Evolutionary conservation across 1,284 basidiomycete species (phyloP), one percentile per base, ranked within the genome.

Genomic region (Papiliotrema flavescens): DNA sequence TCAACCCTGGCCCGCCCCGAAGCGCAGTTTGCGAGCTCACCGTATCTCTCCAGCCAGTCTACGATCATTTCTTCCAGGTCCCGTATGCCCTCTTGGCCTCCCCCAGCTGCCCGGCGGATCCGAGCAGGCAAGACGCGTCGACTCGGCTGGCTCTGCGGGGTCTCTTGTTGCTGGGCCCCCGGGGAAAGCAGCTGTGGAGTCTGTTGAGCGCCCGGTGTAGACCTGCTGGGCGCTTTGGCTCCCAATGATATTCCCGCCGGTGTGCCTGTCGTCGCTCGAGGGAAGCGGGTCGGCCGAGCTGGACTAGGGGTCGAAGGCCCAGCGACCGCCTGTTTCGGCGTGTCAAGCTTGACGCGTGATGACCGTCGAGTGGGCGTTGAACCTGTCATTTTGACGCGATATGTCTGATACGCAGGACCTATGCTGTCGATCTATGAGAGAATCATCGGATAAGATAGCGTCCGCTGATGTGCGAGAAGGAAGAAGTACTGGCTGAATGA

Each of bases 21-120:
- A 32, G 40, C 47, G 50, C 23, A 47, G 42, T 44, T 46, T 41
- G 24, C 28, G 49, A 36, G 83, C 88, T 72, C 75, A 92, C 90
- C 81, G 79, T 82, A 84, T 66, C 88, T 83, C 73, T 84, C 84
- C 65, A 88, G 81, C 65, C 85, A 87, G 65, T 92, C 89, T 59
- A 91, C 75, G 69, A 94, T 87, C 84, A 90, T 86, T 57, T 85
- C 70, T 78, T 94, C 90, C 26, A 86, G 77, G 61, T 90, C 88
- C 69, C 84, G 54, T n/a, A 73, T 69, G 5, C 70, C 69, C 46
- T 75, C 73, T 22, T 63, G 82, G 36, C 76, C 76, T 2, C 85
- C 86, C 37, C 86, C 85, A 3, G 87, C 87, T 48, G 88, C 86
- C 55, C 89, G 82, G 62, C 88, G 81, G 53, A 86, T 82, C 62